These are phyloP conservation scores for Chytridium lagenaria DNA, from an alignment of 371 early-diverging fungal genomes.

Conservation along the genomic window DNA sequence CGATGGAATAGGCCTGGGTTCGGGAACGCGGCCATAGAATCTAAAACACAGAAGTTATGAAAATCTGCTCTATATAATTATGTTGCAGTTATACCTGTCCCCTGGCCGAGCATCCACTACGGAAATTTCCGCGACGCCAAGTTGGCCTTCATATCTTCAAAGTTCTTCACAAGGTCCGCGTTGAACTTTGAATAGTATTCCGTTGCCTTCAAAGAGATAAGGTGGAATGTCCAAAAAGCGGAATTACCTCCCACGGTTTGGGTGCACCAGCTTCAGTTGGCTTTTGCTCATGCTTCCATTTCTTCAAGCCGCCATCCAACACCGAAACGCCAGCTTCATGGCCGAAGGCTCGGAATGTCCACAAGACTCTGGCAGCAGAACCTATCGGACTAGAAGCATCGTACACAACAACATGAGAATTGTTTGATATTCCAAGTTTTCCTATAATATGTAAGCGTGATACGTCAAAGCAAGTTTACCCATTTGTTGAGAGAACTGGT, in stretches of 20 bases:
- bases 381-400: slow-evolving; percentile 49
- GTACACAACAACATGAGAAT: slow-evolving; percentile 56
- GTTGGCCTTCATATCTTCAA: slow-evolving; percentile 61
- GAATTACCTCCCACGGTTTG: slow-evolving; percentile 3
- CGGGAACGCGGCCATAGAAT: slow-evolving; percentile 78
- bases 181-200: slow-evolving; percentile 58
- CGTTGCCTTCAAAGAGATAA: slow-evolving; percentile 42
- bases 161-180: slow-evolving; percentile 59
- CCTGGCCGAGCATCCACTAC: slow-evolving; percentile 86
- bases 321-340: slow-evolving; percentile 79
- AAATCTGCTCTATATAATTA: too few relatives aligned
- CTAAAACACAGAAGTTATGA: too few relatives aligned
- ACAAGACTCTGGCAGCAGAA: slow-evolving; percentile 54
- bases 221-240: neutral
- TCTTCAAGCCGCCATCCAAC: slow-evolving; percentile 84
- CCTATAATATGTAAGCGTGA: slow-evolving; percentile 24
- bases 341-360: slow-evolving; percentile 78
- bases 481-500: slow-evolving; percentile 49
- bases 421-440: slow-evolving; percentile 50
- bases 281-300: slow-evolving; percentile 72
- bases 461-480: slow-evolving; percentile 30
- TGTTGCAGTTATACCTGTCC: too few relatives aligned
- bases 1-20: slow-evolving; percentile 82
- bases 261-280: slow-evolving; percentile 48
- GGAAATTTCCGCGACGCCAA: slow-evolving; percentile 40